Percentiles rank a stretch among this genome's conserved stretches.
phyloP scores from a whole-genome alignment of 2,329 filamentous ascomycete genomes.

The Alternaria postmessia region DNA sequence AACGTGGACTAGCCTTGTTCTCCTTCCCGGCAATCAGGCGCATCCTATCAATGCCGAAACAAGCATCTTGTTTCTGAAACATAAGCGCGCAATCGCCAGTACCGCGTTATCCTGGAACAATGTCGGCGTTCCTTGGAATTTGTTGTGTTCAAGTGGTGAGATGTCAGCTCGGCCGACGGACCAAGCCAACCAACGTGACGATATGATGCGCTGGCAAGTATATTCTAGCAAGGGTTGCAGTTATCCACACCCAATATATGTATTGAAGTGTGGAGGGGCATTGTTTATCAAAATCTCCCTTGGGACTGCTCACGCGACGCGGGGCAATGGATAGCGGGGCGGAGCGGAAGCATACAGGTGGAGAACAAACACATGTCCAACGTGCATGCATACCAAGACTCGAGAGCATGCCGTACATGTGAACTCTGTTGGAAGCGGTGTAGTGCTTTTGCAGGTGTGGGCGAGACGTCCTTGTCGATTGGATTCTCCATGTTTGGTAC shows the following conservation, averaged over 20 bases:
- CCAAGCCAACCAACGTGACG: neutral
- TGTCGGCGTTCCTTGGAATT: neutral
- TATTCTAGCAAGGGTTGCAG: neutral
- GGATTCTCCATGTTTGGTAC: neutral
- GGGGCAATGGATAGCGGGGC: conserved; percentile 7
- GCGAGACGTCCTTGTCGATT: neutral
- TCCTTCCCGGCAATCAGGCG: neutral
- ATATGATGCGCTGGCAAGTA: conserved; percentile 1
- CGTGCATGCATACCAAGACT: conserved; percentile 4
- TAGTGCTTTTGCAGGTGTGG: neutral
- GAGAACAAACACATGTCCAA: conserved; percentile 3
- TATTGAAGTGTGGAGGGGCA: neutral
- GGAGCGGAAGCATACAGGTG: conserved; percentile 6
- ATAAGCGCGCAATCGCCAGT: neutral
- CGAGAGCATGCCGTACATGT: neutral
- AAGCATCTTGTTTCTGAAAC: conserved; percentile 2
- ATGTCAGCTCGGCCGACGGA: neutral
- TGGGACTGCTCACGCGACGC: conserved; percentile 7
- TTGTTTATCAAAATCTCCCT: neutral
- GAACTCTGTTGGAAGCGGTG: neutral
- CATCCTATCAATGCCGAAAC: neutral
- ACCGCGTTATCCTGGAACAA: neutral
- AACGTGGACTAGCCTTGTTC: neutral
- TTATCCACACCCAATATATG: neutral
- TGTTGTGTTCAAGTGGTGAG: neutral